Percentiles rank a stretch among this genome's conserved stretches.
Evolutionary conservation across 805 yeast species (phyloP).

Genomic region (Metschnikowia shivogae): DNA sequence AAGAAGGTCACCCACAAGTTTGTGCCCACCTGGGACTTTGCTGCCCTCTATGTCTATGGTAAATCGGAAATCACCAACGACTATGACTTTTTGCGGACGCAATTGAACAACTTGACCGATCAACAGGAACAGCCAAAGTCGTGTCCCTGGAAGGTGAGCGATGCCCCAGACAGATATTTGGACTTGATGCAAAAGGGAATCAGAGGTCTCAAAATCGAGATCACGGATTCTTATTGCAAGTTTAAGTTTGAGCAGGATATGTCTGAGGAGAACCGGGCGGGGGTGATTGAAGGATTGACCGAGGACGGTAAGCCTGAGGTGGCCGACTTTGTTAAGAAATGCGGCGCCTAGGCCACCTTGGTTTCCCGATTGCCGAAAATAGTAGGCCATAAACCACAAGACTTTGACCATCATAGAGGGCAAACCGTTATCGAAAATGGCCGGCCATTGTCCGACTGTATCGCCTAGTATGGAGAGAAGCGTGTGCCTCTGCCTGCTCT

Average conservation of each 20-base stretch:
- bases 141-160: slow-evolving; percentile 50
- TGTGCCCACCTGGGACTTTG: slow-evolving; percentile 72
- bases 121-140: slow-evolving; percentile 44
- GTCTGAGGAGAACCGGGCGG: slow-evolving; percentile 43
- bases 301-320: slow-evolving; percentile 31
- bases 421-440: not conserved
- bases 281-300: slow-evolving; percentile 47
- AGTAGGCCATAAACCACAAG: too few relatives aligned
- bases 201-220: slow-evolving; percentile 53
- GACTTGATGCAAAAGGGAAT: slow-evolving; percentile 45
- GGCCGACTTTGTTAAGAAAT: slow-evolving; percentile 20
- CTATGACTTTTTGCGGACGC: slow-evolving; percentile 41
- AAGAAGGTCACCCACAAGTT: slow-evolving; percentile 54
- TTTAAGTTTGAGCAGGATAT: slow-evolving; percentile 56
- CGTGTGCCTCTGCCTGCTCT: slow-evolving; percentile 12
- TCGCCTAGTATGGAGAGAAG: slow-evolving; percentile 11
- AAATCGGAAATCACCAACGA: slow-evolving; percentile 43
- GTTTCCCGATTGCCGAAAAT: too few relatives aligned
- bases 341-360: slow-evolving; percentile 10
- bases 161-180: slow-evolving; percentile 51
- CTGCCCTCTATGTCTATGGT: slow-evolving; percentile 54
- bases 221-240: slow-evolving; percentile 45
- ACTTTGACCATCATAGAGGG: too few relatives aligned
- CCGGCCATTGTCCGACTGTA: not conserved
- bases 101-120: slow-evolving; percentile 41